A percentile compares a stretch with the other conserved stretches of the same genome.
Conservation (phyloP, 495 filamentous ascomycete genomes). For the Annulohypoxylon moriforme region DNA sequence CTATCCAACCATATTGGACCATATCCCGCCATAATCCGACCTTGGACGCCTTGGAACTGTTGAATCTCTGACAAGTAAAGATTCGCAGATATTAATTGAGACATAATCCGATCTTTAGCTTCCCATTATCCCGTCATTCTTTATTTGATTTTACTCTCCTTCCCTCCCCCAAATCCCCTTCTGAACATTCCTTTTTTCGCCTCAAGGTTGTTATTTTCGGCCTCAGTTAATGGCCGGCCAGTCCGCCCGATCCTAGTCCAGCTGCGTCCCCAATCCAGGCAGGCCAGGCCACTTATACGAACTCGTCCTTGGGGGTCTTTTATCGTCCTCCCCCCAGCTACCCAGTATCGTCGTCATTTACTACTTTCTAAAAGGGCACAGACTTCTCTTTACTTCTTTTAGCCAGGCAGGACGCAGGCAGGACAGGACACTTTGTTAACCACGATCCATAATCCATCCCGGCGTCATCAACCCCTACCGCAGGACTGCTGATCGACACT, state of each 20-base stretch:
- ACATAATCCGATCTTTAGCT: conserved; percentile 7
- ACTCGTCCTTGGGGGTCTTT: neutral
- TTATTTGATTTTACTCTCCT: conserved; percentile 5
- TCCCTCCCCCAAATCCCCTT: neutral
- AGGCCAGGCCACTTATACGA: conserved; percentile 12
- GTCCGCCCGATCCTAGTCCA: conserved; percentile 23
- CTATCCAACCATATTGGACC: conserved; percentile 1
- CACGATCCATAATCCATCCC: conserved; percentile 19
- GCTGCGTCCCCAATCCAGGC: conserved; percentile 8
- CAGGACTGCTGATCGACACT: conserved; percentile 36
- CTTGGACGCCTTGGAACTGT: conserved; percentile 5
- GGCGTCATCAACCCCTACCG: conserved; percentile 20
- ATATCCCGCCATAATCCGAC: neutral
- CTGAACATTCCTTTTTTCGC: conserved; percentile 12
- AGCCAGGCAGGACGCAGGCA: neutral
- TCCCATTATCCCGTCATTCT: neutral
- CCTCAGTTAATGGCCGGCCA: conserved; percentile 34
- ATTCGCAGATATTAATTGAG: conserved; percentile 24
- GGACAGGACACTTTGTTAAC: conserved; percentile 22
- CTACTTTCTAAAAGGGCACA: conserved; percentile 5
- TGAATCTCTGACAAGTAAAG: conserved; percentile 22
- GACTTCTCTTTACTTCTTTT: neutral
- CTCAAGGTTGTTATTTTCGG: conserved; percentile 31
- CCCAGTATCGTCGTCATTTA: conserved; percentile 20
- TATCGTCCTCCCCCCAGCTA: neutral